Evolutionary conservation across 495 filamentous ascomycete species (phyloP), one percentile per base, ranked within the genome.

Genomic region (Penicillium atrosanguineum): DNA sequence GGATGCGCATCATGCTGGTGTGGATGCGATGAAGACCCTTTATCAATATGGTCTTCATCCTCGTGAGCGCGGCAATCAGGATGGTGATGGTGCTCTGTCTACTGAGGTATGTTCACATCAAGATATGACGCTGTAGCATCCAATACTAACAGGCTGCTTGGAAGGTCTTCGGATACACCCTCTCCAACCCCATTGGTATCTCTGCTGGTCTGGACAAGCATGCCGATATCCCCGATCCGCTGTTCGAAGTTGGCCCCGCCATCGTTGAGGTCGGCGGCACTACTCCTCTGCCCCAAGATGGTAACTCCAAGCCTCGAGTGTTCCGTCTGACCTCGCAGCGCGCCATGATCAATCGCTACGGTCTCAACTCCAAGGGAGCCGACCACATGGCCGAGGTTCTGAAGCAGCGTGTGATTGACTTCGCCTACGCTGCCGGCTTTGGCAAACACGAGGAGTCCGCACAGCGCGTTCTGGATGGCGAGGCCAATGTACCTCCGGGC

Each of bases 161-260:
- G 19, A 53, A 83, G 69, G 83, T 98, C 18, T 97, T 95, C 64
- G 91, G 89, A 15, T 81, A 88, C 47, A 79, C 70, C 11, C 77
- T 98, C 26, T 73, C 79, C 50, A 96, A 95, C 67, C 94, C 94
- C 0, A 84, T 97, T 53, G 95, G 85, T 43, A 96, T 91, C 44
- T 95, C 91, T 7, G 95, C 89, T 8, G 94, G 94, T 31, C 81
- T 98, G 15, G 94, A 98, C 75, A 97, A 98, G 72, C 81, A 95
- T 65, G 95, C 84, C 39, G 88, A 95, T 16, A 86, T 96, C 48
- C 88, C 90, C 5, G 86, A 91, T 55, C 77, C 86, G 3, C 79
- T 97, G 11, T 87, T 96, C 52, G 87, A 83, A 3, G 77, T 95
- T 6, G 93, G 93, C 18, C 84, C 90, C 6, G 83, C 81, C 6